Conservation (phyloP, 805 yeast genomes). For the Yarrowia sp. region DNA sequence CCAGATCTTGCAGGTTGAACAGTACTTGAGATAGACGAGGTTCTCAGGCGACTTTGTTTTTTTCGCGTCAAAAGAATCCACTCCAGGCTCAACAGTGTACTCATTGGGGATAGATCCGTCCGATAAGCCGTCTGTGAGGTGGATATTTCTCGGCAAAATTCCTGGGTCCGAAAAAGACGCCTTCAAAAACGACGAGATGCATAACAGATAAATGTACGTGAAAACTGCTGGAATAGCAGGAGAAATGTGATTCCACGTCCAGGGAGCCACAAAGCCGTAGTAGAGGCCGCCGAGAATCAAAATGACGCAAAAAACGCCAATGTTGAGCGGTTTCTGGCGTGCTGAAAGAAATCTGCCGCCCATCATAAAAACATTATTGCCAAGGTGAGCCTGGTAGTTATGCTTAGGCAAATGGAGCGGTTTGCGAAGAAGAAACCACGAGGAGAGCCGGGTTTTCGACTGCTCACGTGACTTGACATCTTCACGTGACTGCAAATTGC, state of each 20-base stretch:
- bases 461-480: not conserved
- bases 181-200: constrained; percentile 49
- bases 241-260: constrained; percentile 56
- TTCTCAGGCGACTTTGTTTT: not conserved
- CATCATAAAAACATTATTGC: constrained; percentile 45
- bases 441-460: not conserved
- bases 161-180: constrained; percentile 72
- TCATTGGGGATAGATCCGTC: constrained; percentile 49
- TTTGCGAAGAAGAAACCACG: not conserved
- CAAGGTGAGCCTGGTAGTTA: constrained; percentile 1
- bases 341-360: constrained; percentile 64
- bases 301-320: constrained; percentile 41
- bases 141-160: constrained; percentile 60
- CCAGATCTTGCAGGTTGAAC: constrained; percentile 68
- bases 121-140: constrained; percentile 47
- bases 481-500: not conserved
- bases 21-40: constrained; percentile 54
- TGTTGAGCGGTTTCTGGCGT: constrained; percentile 42
- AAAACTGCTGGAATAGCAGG: constrained; percentile 59
- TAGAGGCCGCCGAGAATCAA: constrained; percentile 54
- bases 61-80: constrained; percentile 45
- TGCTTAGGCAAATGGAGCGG: not conserved
- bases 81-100: constrained; percentile 49
- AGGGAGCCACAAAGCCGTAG: constrained; percentile 47
- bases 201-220: constrained; percentile 55